A percentile compares a stretch with the other conserved stretches of the same genome.
Conservation (phyloP, 106 monocot species). For the Dendrobium chrysotoxum region DNA sequence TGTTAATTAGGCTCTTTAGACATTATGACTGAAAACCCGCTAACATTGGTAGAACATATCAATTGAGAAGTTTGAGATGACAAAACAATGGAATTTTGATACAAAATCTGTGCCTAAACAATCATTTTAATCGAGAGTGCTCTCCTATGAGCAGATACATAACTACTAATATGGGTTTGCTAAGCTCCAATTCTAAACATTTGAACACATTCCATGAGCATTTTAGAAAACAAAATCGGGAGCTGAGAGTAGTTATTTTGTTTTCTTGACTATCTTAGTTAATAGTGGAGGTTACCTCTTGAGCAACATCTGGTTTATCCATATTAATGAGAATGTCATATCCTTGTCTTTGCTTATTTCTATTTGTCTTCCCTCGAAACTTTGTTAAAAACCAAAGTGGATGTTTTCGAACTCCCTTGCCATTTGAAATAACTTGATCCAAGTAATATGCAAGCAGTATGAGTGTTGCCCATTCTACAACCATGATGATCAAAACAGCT, state of each 20-base stretch:
- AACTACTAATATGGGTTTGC: no score
- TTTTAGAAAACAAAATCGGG: background rate
- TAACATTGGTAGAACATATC: no score
- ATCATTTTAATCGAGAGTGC: no score
- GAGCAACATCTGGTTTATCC: conserved; percentile 34
- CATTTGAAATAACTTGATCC: conserved; percentile 19
- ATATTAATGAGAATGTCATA: conserved; percentile 17
- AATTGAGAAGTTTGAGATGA: no score
- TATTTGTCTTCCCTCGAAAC: background rate
- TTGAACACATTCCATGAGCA: background rate
- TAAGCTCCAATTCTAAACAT: no score
- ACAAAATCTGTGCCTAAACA: no score
- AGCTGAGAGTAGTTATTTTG: background rate
- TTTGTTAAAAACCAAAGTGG: conserved; percentile 16
- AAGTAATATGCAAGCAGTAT: conserved; percentile 19
- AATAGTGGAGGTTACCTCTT: conserved; percentile 19
- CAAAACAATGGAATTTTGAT: no score
- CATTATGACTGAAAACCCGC: no score
- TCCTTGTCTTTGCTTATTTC: background rate
- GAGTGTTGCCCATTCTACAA: conserved; percentile 20
- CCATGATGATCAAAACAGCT: conserved; percentile 14
- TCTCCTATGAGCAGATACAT: no score
- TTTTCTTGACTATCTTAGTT: background rate
- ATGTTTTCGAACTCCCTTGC: conserved; percentile 10
- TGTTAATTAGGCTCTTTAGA: no score